Evolutionary conservation across 2,329 filamentous ascomycete genomes (phyloP), one percentile per base, ranked within the genome.

Genomic region (Chaetomiaceae sp.): DNA sequence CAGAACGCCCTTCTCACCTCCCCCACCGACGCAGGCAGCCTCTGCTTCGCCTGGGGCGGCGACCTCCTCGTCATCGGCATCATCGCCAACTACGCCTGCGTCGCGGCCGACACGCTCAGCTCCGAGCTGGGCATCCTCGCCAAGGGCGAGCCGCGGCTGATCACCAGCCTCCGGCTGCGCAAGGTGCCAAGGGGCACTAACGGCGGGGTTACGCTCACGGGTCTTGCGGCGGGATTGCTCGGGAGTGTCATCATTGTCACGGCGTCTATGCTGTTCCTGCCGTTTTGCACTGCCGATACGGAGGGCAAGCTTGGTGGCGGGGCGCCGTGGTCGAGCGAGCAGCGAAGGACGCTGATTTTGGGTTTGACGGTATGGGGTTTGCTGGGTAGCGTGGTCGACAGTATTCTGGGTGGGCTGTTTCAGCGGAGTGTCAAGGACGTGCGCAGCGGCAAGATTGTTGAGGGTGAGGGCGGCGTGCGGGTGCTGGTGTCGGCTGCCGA

Each of bases 91-190:
- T 99, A 99, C 66, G 92, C 91, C 23, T 89, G 89, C 45, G 91
- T 95, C 9, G 84, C 90, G 19, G 89, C 92, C 46, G 94, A 99
- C 69, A 99, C 94, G 0, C 94, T 96, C 68, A 91, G 88, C 53
- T 96, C 91, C 11, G 94, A 99, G 73, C 83, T 99, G 19, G 94
- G 94, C 14, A 99, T 99, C 53, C 77, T 99, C 12, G 87, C 91
- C 6, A 82, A 78, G 55, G 79, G 79, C 22, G 75, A 82, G 40
- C 94, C 94, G 8, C 84, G 91, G 33, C 81, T 99, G 34, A 92
- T 99, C 66, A 96, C 90, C 4, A 91, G 88, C 14, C 83, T 80
- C 15, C 83, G 73, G 4, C 78, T 94, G 64, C 85, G 88, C 55
- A 80, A 82, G 59, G 94, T 97, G 0, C 91, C 94, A 0, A 86